Evolutionary conservation across 2,329 filamentous ascomycete genomes (phyloP).

Genomic region (Graphilbum sp.): DNA sequence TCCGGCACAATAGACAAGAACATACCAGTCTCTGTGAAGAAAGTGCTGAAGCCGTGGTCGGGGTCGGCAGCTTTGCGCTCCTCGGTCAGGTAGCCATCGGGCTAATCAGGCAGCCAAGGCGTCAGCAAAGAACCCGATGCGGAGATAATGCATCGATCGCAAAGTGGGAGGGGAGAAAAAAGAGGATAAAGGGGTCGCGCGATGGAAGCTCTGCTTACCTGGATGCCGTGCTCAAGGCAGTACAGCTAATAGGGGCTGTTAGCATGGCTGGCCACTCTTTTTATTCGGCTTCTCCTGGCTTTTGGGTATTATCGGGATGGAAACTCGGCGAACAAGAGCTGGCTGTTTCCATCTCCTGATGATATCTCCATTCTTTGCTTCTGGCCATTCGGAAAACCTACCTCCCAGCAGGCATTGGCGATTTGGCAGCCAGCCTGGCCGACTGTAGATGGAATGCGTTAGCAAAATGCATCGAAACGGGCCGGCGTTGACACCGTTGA

Average conservation of each 20-base stretch:
- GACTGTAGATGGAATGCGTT: conserved; percentile 49
- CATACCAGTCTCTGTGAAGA: conserved; percentile 98
- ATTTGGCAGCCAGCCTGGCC: conserved; percentile 99
- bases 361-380: neutral
- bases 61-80: conserved; percentile 88
- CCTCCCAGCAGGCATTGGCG: conserved; percentile 99
- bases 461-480: conserved; percentile 20
- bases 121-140: no score
- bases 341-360: neutral
- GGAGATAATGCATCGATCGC: neutral
- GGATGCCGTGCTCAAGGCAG: conserved; percentile 98
- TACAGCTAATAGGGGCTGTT: conserved; percentile 53
- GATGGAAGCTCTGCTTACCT: conserved; percentile 42
- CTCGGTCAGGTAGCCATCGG: conserved; percentile 95
- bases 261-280: conserved; percentile 4
- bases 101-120: conserved; percentile 34
- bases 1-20: no score
- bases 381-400: conserved; percentile 30
- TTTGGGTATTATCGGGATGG: no score
- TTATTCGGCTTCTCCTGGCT: neutral
- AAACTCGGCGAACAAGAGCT: no score
- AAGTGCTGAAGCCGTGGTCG: conserved; percentile 98
- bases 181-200: conserved; percentile 10
- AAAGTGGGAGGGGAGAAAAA: conserved; percentile 1
- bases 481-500: neutral